Evolutionary conservation across 2,329 filamentous ascomycete genomes (phyloP).

Genomic region (Curvularia sp.): DNA sequence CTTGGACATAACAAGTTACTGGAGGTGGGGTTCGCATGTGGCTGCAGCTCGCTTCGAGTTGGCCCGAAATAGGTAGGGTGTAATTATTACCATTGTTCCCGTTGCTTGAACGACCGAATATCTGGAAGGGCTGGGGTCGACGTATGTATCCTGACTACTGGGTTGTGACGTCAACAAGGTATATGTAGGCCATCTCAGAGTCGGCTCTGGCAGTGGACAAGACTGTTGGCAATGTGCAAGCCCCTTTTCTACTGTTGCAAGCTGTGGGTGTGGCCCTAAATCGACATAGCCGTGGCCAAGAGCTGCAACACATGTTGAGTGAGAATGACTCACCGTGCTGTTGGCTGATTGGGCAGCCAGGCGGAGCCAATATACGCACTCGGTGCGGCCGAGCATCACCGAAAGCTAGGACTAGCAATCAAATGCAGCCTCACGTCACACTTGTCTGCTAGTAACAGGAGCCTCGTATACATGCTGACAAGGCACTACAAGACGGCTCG

Average conservation of each 20-base stretch:
- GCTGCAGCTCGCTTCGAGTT: not conserved
- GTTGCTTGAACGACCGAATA: not conserved
- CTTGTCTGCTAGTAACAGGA: not conserved
- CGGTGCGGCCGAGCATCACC: not conserved
- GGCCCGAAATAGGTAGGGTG: not conserved
- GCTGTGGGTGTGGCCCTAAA: not conserved
- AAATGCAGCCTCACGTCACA: conserved; percentile 1
- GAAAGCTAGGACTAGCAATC: not conserved
- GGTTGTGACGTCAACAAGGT: not conserved
- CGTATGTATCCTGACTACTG: not conserved
- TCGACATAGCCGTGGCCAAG: conserved; percentile 6
- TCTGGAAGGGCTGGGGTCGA: not conserved
- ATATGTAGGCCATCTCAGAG: not conserved
- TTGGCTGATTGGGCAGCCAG: conserved; percentile 10
- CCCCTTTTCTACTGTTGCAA: not conserved
- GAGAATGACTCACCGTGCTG: conserved; percentile 27
- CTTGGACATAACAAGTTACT: not conserved
- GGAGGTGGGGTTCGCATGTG: not conserved
- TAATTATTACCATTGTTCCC: not conserved
- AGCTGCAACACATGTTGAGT: conserved; percentile 17
- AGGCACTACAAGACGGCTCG: too few relatives aligned
- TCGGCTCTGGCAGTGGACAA: not conserved
- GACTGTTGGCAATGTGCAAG: not conserved
- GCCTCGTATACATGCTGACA: not conserved
- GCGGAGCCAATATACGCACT: not conserved